phyloP scores from a whole-genome alignment of 1,284 basidiomycete species.

The Abortiporus biennis region DNA sequence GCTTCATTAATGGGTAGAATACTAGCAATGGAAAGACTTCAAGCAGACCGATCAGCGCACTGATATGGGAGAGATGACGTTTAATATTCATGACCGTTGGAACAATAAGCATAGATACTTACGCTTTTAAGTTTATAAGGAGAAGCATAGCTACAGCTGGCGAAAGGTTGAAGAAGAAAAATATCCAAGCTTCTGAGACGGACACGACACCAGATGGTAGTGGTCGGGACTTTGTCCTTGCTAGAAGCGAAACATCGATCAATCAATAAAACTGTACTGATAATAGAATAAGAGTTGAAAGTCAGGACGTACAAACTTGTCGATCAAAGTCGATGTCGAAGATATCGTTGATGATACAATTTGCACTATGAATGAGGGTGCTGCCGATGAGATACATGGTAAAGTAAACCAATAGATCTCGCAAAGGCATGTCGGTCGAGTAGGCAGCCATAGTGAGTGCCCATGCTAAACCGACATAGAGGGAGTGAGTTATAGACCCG shows the following conservation, averaged over 20 bases:
- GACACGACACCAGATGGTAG: conserved; percentile 2
- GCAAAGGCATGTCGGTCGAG: conserved; percentile 10
- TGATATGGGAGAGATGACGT: background rate
- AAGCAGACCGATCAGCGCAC: conserved; percentile 21
- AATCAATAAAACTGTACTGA: no score
- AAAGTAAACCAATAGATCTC: conserved; percentile 12
- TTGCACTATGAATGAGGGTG: conserved; percentile 20
- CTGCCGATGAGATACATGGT: conserved; percentile 12
- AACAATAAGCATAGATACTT: background rate
- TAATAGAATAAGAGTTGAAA: no score
- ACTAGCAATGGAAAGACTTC: conserved; percentile 41
- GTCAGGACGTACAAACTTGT: no score
- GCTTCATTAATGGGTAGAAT: conserved; percentile 45
- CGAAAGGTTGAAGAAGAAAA: background rate
- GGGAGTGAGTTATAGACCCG: no score
- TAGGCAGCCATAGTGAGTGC: conserved; percentile 17
- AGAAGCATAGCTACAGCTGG: background rate
- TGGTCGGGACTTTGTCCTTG: conserved; percentile 6
- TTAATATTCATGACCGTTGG: no score
- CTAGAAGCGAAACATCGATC: no score
- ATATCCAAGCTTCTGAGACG: background rate
- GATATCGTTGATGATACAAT: conserved; percentile 50
- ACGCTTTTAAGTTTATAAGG: background rate
- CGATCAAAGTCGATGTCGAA: conserved; percentile 45
- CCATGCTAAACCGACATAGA: conserved; percentile 15